Conservation (phyloP, 1,284 basidiomycete genomes). For the Sporisorium graminicola region DNA sequence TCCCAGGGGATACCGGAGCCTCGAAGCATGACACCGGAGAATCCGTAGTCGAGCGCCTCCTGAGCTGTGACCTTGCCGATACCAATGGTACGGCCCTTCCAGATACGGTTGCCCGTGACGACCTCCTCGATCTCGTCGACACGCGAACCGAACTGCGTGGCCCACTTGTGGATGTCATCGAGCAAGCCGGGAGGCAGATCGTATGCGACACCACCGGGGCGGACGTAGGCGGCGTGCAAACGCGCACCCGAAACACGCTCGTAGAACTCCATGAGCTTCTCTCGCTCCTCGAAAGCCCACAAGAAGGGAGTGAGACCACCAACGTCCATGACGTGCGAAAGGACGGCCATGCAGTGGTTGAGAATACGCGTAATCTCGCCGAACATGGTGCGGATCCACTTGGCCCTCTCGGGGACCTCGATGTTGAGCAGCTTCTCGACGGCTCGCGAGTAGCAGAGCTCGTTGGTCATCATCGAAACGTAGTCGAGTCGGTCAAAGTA, state of each 20-base stretch:
- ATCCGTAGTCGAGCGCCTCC: constrained; percentile 91
- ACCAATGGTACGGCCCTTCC: constrained; percentile 93
- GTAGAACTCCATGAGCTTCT: constrained; percentile 99
- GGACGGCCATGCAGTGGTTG: constrained; percentile 97
- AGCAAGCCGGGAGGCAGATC: constrained; percentile 95
- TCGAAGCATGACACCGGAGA: constrained; percentile 96
- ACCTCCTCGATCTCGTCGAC: constrained; percentile 99
- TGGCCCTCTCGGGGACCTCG: constrained; percentile 96
- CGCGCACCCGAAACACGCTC: constrained; percentile 98
- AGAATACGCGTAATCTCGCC: constrained; percentile 96
- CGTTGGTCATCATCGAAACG: constrained; percentile 83
- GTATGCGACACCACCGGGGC: constrained; percentile 97
- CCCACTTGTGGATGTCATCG: constrained; percentile 98
- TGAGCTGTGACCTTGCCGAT: constrained; percentile 92
- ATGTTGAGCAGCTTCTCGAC: constrained; percentile 99
- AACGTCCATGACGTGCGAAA: constrained; percentile 82
- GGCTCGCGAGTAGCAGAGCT: constrained; percentile 91
- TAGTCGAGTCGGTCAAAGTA: constrained; percentile 99
- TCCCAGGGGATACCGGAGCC: constrained; percentile 97
- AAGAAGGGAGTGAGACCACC: constrained; percentile 98
- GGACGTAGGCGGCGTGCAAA: constrained; percentile 96
- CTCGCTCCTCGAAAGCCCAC: constrained; percentile 99
- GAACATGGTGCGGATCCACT: constrained; percentile 98
- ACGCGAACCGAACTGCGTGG: constrained; percentile 89
- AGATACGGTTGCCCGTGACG: constrained; percentile 96